A percentile compares a stretch with the other conserved stretches of the same genome.
These are phyloP conservation scores for Serendipita vermifera DNA, from an alignment of 768 basidiomycete genomes.

Conservation along the genomic window DNA sequence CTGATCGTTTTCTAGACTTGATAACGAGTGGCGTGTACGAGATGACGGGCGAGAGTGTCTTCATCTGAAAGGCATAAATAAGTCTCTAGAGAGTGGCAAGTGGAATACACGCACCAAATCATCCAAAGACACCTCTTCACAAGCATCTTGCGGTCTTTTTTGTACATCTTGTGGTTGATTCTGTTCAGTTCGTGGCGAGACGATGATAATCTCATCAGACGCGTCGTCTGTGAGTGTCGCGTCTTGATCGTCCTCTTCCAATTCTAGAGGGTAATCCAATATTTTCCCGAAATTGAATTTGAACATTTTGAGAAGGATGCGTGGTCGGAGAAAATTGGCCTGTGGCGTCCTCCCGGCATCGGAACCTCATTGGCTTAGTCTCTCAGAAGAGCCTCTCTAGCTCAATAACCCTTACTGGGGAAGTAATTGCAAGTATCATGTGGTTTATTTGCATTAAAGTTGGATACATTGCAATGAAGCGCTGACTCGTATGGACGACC, in stretches of 20 bases:
- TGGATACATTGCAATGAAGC: too few relatives aligned
- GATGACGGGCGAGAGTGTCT: slow-evolving; percentile 53
- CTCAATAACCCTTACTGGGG: too few relatives aligned
- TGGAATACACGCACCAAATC: slow-evolving; percentile 12
- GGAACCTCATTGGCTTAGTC: too few relatives aligned
- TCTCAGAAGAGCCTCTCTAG: too few relatives aligned
- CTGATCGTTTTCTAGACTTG: slow-evolving; percentile 27
- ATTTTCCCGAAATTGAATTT: slow-evolving; percentile 2
- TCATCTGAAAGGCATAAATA: slow-evolving; percentile 36
- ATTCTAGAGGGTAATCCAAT: background rate
- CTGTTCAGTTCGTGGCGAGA: too few relatives aligned
- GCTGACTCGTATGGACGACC: too few relatives aligned
- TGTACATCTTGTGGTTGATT: background rate
- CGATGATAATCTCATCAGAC: background rate
- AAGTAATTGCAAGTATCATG: too few relatives aligned
- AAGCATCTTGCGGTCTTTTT: background rate
- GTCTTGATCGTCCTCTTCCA: slow-evolving; percentile 10
- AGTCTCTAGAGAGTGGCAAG: background rate
- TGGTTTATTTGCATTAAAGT: too few relatives aligned
- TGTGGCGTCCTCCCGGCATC: too few relatives aligned
- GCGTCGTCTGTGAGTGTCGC: background rate
- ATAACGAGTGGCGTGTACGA: slow-evolving; percentile 66
- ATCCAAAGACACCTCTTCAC: slow-evolving; percentile 10
- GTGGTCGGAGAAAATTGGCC: too few relatives aligned
- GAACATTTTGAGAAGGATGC: slow-evolving; percentile 11